Conservation (phyloP, 257 asterid genomes). For the Leptodermis oblonga region DNA sequence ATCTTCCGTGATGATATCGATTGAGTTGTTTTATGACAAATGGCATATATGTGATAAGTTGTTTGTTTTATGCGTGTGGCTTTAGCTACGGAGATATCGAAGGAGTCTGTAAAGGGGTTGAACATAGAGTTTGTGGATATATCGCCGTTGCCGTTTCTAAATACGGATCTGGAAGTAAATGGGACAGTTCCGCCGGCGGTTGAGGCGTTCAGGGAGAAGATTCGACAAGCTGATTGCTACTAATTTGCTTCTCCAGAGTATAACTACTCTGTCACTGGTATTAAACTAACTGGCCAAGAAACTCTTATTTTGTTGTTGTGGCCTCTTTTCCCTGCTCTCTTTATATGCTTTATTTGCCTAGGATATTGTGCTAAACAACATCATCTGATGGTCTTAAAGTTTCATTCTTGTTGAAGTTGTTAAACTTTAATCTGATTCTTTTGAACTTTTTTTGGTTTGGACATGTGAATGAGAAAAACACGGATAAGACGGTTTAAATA, state of each 20-base stretch:
- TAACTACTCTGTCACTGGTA: slow-evolving; percentile 82
- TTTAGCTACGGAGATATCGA: slow-evolving; percentile 61
- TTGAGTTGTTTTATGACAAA: not conserved
- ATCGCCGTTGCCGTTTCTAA: slow-evolving; percentile 58
- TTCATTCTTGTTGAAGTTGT: not conserved
- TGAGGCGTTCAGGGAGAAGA: slow-evolving; percentile 77
- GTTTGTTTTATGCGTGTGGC: not conserved
- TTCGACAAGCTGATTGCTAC: slow-evolving; percentile 61
- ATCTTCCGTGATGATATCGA: not conserved
- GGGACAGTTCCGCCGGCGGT: slow-evolving; percentile 73
- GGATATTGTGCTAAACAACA: not conserved
- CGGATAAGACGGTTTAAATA: too few relatives aligned
- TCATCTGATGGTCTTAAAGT: not conserved
- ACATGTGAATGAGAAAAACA: too few relatives aligned
- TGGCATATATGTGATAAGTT: not conserved
- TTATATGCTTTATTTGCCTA: not conserved
- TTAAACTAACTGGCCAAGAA: not conserved
- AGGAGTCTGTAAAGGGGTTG: slow-evolving; percentile 51
- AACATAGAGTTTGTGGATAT: slow-evolving; percentile 72
- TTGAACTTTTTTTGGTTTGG: not conserved
- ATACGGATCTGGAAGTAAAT: slow-evolving; percentile 76
- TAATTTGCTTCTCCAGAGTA: slow-evolving; percentile 92
- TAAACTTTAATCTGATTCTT: not conserved
- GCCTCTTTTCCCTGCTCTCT: not conserved
- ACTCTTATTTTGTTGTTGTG: not conserved